These are phyloP conservation scores for Cordyceps sp. DNA, from an alignment of 2,329 filamentous ascomycete genomes.

Conservation along the genomic window DNA sequence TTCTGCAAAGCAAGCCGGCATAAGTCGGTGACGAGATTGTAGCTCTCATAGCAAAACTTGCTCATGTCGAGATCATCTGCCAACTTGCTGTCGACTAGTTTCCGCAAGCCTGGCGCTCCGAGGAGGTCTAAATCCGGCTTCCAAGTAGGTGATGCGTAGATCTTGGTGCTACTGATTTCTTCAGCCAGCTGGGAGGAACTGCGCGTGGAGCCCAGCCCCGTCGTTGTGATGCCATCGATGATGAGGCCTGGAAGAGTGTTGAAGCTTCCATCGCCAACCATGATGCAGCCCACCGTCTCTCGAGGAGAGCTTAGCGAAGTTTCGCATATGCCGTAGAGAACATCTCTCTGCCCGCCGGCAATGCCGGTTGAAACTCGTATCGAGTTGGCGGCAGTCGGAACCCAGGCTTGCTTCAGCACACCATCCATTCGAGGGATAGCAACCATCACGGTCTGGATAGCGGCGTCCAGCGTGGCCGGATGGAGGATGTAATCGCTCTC, in stretches of 20 bases:
- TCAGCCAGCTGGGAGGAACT: not conserved
- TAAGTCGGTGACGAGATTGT: not conserved
- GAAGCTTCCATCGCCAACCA: not conserved
- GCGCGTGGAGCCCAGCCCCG: not conserved
- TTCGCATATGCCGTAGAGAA: not conserved
- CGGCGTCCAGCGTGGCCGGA: not conserved
- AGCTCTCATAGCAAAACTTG: not conserved
- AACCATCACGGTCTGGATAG: not conserved
- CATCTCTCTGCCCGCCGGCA: not conserved
- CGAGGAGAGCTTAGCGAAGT: not conserved
- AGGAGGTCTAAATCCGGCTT: constrained; percentile 1
- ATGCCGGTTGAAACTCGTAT: not conserved
- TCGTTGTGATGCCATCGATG: not conserved
- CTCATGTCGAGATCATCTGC: not conserved
- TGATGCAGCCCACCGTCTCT: not conserved
- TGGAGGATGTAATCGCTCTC: constrained; percentile 1
- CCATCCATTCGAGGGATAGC: not conserved
- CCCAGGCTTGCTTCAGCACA: not conserved
- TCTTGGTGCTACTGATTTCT: not conserved
- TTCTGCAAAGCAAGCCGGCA: not conserved
- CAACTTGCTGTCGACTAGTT: not conserved
- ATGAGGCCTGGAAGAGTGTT: not conserved
- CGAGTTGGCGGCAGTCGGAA: not conserved
- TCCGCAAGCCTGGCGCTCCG: not conserved
- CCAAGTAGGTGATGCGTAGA: not conserved